These are phyloP conservation scores for Pichia deserticola DNA, from an alignment of 805 yeast genomes.

Conservation along the genomic window DNA sequence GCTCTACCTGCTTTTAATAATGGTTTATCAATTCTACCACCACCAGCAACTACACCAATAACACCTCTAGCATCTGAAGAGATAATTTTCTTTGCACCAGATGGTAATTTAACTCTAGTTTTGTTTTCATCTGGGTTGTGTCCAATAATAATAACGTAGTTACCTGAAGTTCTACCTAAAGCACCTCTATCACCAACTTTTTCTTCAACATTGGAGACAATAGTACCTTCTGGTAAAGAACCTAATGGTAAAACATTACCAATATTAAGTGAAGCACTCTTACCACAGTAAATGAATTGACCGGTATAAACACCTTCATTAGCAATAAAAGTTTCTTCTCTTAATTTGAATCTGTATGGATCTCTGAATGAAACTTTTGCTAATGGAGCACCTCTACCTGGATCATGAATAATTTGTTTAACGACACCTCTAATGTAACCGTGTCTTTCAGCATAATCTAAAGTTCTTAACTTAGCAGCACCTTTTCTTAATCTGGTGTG, in stretches of 20 bases:
- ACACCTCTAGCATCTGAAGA: conserved; percentile 98
- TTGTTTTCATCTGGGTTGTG: conserved; percentile 99
- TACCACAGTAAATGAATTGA: conserved; percentile 98
- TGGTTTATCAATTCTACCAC: conserved; percentile 99
- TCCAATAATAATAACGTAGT: conserved; percentile 97
- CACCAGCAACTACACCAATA: conserved; percentile 99
- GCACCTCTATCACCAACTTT: conserved; percentile 99
- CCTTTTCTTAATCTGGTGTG: conserved; percentile 99
- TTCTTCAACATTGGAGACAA: conserved; percentile 96
- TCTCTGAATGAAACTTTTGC: conserved; percentile 99
- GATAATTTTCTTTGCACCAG: conserved; percentile 97
- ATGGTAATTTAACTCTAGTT: conserved; percentile 98
- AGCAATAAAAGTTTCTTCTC: conserved; percentile 98
- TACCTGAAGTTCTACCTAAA: conserved; percentile 98
- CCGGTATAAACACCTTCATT: conserved; percentile 99
- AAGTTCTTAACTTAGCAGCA: conserved; percentile 99
- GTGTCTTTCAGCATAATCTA: conserved; percentile 98
- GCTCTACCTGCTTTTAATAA: conserved; percentile 99
- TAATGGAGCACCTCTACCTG: conserved; percentile 99
- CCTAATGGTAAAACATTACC: conserved; percentile 98
- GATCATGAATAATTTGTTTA: conserved; percentile 97
- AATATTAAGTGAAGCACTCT: conserved; percentile 92
- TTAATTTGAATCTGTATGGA: conserved; percentile 96
- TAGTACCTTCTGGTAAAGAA: conserved; percentile 98
- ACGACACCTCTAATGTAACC: conserved; percentile 99